phyloP scores from a whole-genome alignment of 192 early-diverging fungal genomes.

The Entomortierella chlamydospora region DNA sequence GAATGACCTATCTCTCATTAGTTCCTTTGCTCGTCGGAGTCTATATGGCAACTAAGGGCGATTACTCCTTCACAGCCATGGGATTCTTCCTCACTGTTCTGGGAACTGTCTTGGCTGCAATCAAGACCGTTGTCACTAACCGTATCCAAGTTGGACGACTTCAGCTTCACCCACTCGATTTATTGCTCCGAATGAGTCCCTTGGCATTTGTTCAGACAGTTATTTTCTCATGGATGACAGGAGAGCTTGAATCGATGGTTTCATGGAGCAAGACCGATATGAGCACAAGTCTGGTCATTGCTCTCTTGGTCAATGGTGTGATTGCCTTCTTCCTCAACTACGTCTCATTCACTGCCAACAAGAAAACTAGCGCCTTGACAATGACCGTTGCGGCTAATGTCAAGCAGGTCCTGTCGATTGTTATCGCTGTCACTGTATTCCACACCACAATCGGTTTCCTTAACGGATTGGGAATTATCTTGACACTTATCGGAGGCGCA shows the following conservation, averaged over 20 bases:
- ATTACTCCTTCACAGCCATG: slow-evolving; percentile 76
- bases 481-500: slow-evolving; percentile 69
- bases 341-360: slow-evolving; percentile 88
- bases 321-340: slow-evolving; percentile 91
- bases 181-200: slow-evolving; percentile 83
- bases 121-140: slow-evolving; percentile 90
- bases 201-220: slow-evolving; percentile 81
- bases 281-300: slow-evolving; percentile 56
- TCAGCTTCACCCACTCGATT: slow-evolving; percentile 83
- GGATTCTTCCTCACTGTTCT: slow-evolving; percentile 85
- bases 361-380: slow-evolving; percentile 85
- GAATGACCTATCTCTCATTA: slow-evolving; percentile 70
- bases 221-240: slow-evolving; percentile 68
- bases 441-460: slow-evolving; percentile 68
- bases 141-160: slow-evolving; percentile 81
- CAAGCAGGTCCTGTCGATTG: slow-evolving; percentile 79
- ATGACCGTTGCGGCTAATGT: slow-evolving; percentile 85
- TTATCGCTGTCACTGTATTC: slow-evolving; percentile 70
- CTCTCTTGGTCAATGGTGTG: slow-evolving; percentile 78
- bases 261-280: slow-evolving; percentile 58
- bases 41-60: slow-evolving; percentile 85
- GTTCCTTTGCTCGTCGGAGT: slow-evolving; percentile 79
- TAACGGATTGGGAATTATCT: slow-evolving; percentile 68
- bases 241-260: slow-evolving; percentile 67
- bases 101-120: slow-evolving; percentile 81